Evolutionary conservation across 495 filamentous ascomycete species (phyloP), one percentile per base, ranked within the genome.

Genomic region (Xylaria cubensis): DNA sequence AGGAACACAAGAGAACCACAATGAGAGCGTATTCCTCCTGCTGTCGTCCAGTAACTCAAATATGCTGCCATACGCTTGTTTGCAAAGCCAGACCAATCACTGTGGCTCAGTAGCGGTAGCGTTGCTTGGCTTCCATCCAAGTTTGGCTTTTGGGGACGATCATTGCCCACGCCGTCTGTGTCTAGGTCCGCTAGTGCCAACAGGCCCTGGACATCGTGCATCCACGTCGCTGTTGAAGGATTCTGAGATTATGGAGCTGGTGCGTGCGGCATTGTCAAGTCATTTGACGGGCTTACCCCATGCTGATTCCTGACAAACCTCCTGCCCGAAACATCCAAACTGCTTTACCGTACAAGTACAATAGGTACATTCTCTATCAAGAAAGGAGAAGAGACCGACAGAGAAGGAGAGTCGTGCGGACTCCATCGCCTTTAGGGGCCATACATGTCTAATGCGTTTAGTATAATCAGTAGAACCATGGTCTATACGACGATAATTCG

Each of bases 211-310:
- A 36, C 64, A 48, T 34, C 39, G 39, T 42, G 39, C 39, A 42
- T 13, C 39, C 39, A 42, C 39, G 39, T 24, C 24, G 62, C 62
- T 42, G 50, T 67, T 36, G 65, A 67, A 67, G 65, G 65, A 67
- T 67, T 56, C 64, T 17, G 21, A 48, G 42, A 42, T 67, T 41
- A 67, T 67, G 65, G 46, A 44, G 48, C 24, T 10, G 48, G 64
- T 21, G 48, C 50, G 34, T 8, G 48, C 50, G 46, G 65, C 50
- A 56, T 55, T 67, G 50, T 53, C 44, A 56, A 44, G n/a, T 67
- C 65, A 67, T 67, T 67, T 67, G 65, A 56, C 65, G 50, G 50
- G 48, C 50, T n/a, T 44, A 17, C 50, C 65, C 48, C 50, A 56
- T 55, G 46, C 64, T 9, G 29, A 46, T 51, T 67, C 64, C 46